Base-by-base conservation (phyloP, 768 basidiomycete genomes). In the Gloeophyllum trabeum region DNA sequence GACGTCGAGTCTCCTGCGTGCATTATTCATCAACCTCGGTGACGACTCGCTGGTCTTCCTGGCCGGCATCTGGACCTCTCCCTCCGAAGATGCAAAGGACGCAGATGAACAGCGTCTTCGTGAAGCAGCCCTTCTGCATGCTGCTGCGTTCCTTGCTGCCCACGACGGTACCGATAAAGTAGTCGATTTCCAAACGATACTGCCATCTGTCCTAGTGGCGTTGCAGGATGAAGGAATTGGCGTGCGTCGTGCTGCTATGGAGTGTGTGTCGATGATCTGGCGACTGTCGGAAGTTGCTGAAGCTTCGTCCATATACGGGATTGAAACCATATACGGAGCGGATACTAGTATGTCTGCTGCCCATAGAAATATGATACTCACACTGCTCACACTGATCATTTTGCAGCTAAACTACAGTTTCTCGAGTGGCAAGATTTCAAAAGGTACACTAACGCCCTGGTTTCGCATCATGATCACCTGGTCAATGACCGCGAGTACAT, bases 11-110 rank as follows among this genome's bases (percentile, higher is more conserved):
- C 58, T 92, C 38, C 68, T 91, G 19, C 73, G 69, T 43, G 55
- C 66, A 0, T 61, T 93, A 3, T 89, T 97, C 54, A 60, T 70
- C 24, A 75, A 68, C 43, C 63, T 94, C 10, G 75, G 72, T 40
- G 75, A 81, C 23, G 81, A 81, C 42, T 69, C 83, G 0, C 63
- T 97, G 10, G 67, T 79, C 0, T 94, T 99, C 66, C 73, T 99
- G 7, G 75, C 82, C 0, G 81, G 85, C 0, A 54, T 84, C 20
- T 88, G 84, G 72, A 65, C 59, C 20, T 40, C n/a, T n/a, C n/a
- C n/a, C n/a, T n/a, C 46, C 13, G 39, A 53, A 10, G 25, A 35
- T n/a, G 25, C 6, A 14, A 40, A 20, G 25, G 23, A 24, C 20
- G 42, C 16, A 39, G 42, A 60, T 3, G 49, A 56, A 32, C 10